Percentiles rank a stretch among this genome's conserved stretches.
Conservation (phyloP, 2,329 filamentous ascomycete genomes). For the Pseudopithomyces maydicus region DNA sequence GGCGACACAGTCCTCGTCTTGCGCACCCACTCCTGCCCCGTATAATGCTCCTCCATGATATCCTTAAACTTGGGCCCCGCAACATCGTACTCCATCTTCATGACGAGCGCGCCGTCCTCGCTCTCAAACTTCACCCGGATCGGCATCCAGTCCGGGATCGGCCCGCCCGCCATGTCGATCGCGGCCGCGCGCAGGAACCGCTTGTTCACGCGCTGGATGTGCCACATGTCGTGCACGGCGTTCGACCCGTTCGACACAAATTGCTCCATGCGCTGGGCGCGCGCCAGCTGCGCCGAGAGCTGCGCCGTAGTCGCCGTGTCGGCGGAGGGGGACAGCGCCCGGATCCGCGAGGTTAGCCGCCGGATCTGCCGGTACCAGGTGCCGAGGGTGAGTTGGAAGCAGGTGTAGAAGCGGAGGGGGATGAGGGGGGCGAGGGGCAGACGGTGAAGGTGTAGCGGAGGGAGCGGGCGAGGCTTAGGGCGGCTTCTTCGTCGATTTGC, state of each 20-base stretch:
- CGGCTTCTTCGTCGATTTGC: conserved; percentile 24
- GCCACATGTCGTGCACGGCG: conserved; percentile 28
- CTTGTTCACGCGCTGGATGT: conserved; percentile 24
- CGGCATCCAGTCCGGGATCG: conserved; percentile 36
- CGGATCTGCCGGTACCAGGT: conserved; percentile 30
- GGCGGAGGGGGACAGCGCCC: neutral
- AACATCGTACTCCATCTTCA: conserved; percentile 30
- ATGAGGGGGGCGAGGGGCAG: conserved; percentile 28
- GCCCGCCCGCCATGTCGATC: conserved; percentile 30
- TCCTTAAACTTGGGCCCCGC: conserved; percentile 13
- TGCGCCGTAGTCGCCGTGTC: neutral
- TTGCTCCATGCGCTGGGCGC: conserved; percentile 28
- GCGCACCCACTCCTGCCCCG: conserved; percentile 6
- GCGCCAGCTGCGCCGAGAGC: neutral
- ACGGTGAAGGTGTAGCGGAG: conserved; percentile 25
- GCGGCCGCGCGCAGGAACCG: conserved; percentile 25
- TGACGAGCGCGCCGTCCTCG: conserved; percentile 35
- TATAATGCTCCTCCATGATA: conserved; percentile 1
- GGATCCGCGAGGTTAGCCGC: conserved; percentile 6
- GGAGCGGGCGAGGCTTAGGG: conserved; percentile 25
- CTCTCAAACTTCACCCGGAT: conserved; percentile 30
- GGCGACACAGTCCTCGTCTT: neutral
- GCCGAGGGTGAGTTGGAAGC: conserved; percentile 31
- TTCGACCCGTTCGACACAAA: conserved; percentile 29
- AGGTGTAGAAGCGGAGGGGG: conserved; percentile 32